Percentiles rank a stretch among this genome's conserved stretches.
These are phyloP conservation scores for Jaapia argillacea DNA, from an alignment of 768 basidiomycete species.

Conservation along the genomic window DNA sequence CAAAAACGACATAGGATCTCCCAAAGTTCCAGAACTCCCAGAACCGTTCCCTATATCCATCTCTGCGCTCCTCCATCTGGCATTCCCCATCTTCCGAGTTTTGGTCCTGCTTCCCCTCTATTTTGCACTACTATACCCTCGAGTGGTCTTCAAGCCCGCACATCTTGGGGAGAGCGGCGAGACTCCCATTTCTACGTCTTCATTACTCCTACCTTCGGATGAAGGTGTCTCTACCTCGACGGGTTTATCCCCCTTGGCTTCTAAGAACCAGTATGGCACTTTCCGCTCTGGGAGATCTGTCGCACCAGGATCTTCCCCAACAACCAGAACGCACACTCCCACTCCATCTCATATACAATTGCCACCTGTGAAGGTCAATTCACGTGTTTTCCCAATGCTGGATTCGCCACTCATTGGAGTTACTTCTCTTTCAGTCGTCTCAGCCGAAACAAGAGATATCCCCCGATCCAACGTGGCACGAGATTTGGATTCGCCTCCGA, in stretches of 20 bases:
- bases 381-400: conserved; percentile 5
- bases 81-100: conserved; percentile 56
- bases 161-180: conserved; percentile 24
- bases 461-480: conserved; percentile 61
- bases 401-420: conserved; percentile 2
- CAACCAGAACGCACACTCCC: conserved; percentile 33
- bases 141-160: conserved; percentile 50
- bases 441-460: conserved; percentile 42
- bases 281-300: conserved; percentile 46
- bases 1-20: background rate
- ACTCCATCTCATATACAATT: conserved; percentile 27
- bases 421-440: conserved; percentile 7
- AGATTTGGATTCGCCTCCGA: conserved; percentile 54
- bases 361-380: conserved; percentile 13
- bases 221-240: conserved; percentile 34
- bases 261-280: conserved; percentile 62
- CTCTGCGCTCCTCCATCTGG: conserved; percentile 35
- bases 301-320: conserved; percentile 40
- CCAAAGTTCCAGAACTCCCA: conserved; percentile 1
- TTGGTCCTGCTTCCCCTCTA: conserved; percentile 53
- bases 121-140: conserved; percentile 51
- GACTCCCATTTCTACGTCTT: conserved; percentile 27
- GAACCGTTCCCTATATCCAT: conserved; percentile 19
- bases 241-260: conserved; percentile 37
- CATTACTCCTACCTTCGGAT: conserved; percentile 46